Percentiles rank a stretch among this genome's conserved stretches.
These are phyloP conservation scores for Tylopilus sp. DNA, from an alignment of 768 basidiomycete species.

Conservation along the genomic window DNA sequence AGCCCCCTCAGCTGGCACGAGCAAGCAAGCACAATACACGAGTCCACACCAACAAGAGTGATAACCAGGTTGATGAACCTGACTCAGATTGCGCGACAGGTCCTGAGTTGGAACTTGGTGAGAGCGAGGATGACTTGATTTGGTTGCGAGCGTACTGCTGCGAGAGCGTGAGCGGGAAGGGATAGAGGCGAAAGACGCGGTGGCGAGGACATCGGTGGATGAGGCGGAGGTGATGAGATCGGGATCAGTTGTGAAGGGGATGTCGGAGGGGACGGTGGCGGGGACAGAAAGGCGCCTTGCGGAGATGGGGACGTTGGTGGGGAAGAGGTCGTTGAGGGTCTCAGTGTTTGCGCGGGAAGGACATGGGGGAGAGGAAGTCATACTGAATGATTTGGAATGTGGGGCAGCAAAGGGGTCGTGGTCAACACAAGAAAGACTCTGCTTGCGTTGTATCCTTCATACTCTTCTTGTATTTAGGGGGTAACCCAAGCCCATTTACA, in stretches of 20 bases:
- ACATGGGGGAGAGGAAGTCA: conserved; percentile 62
- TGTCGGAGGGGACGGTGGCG: conserved; percentile 24
- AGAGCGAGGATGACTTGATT: no score
- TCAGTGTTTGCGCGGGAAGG: conserved; percentile 85
- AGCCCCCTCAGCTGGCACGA: no score
- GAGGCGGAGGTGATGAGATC: conserved; percentile 23
- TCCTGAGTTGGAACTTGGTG: no score
- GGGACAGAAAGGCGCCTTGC: conserved; percentile 54
- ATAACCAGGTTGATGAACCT: no score
- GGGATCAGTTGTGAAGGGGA: conserved; percentile 17
- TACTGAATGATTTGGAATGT: conserved; percentile 10
- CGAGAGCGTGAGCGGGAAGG: conserved; percentile 36
- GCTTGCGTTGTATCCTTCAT: conserved; percentile 48
- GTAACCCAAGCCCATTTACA: no score
- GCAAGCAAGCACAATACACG: no score
- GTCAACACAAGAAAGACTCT: conserved; percentile 27
- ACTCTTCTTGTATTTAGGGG: no score
- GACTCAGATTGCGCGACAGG: no score
- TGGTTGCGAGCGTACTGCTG: conserved; percentile 39
- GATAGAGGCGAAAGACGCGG: conserved; percentile 1
- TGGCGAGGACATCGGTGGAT: conserved; percentile 9
- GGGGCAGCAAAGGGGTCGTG: conserved; percentile 55
- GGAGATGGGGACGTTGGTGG: conserved; percentile 38
- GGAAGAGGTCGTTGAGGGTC: conserved; percentile 71
- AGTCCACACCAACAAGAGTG: no score